These are phyloP conservation scores for Diaporthe velutina DNA, from an alignment of 2,329 filamentous ascomycete genomes.

Conservation along the genomic window DNA sequence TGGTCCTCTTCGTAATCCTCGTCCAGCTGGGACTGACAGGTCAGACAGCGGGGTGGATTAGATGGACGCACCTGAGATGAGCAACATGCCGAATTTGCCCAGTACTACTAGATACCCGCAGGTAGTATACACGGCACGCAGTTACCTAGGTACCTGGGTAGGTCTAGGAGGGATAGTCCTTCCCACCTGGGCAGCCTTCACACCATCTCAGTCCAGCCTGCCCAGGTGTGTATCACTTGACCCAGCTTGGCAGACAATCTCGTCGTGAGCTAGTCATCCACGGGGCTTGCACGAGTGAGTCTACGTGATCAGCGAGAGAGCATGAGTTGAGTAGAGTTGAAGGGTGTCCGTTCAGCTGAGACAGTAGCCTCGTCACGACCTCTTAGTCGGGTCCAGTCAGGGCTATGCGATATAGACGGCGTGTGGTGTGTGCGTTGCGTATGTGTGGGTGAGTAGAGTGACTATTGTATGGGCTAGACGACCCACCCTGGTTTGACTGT, in stretches of 20 bases:
- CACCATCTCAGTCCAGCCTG: conserved; percentile 25
- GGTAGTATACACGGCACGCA: too few species aligned
- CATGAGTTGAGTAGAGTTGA: not conserved
- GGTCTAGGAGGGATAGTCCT: conserved; percentile 1
- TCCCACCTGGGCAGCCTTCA: conserved; percentile 13
- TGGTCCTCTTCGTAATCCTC: not conserved
- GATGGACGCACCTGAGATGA: conserved; percentile 26
- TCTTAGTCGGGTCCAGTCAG: not conserved
- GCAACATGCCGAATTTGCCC: conserved; percentile 1
- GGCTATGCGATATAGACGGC: not conserved
- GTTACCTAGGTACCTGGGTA: too few species aligned
- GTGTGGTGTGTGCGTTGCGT: not conserved
- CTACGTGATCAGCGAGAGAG: conserved; percentile 17
- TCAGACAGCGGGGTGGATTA: not conserved
- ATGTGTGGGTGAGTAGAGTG: not conserved
- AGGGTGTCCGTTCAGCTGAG: conserved; percentile 12
- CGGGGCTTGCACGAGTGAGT: conserved; percentile 12
- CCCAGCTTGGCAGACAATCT: conserved; percentile 21
- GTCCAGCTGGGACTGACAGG: not conserved
- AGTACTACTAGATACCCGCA: conserved; percentile 5
- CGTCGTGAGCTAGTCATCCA: not conserved
- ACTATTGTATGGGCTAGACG: not conserved
- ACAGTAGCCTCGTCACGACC: conserved; percentile 33
- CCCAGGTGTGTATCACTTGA: conserved; percentile 32
- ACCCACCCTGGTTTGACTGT: conserved; percentile 2